phyloP scores from a whole-genome alignment of 202 grass and related monocot genomes.

The Eragrostis tef region DNA sequence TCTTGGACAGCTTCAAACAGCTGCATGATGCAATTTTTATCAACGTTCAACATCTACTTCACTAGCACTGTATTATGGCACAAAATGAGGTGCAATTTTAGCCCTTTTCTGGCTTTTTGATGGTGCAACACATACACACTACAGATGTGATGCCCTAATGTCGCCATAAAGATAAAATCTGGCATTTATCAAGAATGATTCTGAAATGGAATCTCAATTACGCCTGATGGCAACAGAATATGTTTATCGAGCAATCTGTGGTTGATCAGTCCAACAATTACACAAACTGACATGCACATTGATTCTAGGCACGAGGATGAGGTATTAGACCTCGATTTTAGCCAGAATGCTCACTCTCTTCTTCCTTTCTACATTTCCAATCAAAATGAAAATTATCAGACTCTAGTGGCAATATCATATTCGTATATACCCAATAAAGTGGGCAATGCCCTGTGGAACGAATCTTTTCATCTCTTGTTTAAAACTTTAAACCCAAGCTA shows the following conservation, averaged over 20 bases:
- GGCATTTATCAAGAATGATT: too few species aligned
- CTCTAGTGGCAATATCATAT: not conserved
- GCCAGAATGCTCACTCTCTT: not conserved
- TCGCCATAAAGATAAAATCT: not conserved
- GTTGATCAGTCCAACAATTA: not conserved
- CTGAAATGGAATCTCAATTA: not conserved
- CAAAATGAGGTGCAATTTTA: not conserved
- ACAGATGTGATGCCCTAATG: not conserved
- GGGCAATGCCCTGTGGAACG: not conserved
- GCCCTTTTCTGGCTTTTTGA: not conserved
- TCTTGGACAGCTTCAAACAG: too few species aligned
- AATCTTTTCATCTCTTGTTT: too few species aligned
- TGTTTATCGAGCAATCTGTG: not conserved
- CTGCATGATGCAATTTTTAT: not conserved
- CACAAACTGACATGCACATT: not conserved
- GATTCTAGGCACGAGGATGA: not conserved
- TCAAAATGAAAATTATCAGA: not conserved
- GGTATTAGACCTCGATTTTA: not conserved
- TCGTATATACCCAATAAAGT: not conserved
- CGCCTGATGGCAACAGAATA: not conserved
- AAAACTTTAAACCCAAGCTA: not conserved
- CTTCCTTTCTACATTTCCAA: not conserved
- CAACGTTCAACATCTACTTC: not conserved
- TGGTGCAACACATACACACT: not conserved
- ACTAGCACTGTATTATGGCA: not conserved